These are phyloP conservation scores for Phytopythium litorale DNA, from an alignment of 352 stramenopile species.

Conservation along the genomic window DNA sequence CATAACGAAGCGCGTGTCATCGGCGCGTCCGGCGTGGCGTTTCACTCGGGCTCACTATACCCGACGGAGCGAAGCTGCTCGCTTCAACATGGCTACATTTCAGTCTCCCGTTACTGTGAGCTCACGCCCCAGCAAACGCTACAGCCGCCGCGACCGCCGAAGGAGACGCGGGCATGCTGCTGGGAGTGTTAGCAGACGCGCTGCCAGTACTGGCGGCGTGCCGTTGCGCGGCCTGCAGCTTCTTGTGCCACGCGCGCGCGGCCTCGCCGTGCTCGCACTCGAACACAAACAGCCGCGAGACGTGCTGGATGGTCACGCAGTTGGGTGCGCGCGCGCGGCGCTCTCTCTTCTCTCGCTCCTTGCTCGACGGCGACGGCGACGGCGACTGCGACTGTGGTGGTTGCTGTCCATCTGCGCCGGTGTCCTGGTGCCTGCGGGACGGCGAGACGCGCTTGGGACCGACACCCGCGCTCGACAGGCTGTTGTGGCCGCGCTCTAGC, in stretches of 20 bases:
- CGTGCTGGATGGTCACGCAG: conserved; percentile 39
- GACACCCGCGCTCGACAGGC: background rate
- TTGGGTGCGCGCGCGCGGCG: conserved; percentile 8
- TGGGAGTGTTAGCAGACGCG: background rate
- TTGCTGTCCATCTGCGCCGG: background rate
- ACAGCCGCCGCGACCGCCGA: background rate
- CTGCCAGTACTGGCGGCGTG: background rate
- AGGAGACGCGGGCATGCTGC: background rate
- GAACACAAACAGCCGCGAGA: conserved; percentile 45
- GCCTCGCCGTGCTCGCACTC: conserved; percentile 43
- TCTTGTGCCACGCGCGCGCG: conserved; percentile 61
- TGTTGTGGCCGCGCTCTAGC: conserved; percentile 18
- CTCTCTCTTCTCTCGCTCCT: background rate
- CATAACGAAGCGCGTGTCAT: too few species aligned
- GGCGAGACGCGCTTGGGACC: background rate
- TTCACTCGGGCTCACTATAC: background rate
- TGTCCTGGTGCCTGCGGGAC: background rate
- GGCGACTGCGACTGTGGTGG: background rate
- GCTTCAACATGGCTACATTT: background rate
- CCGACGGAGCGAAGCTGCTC: background rate
- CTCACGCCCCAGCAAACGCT: too few species aligned
- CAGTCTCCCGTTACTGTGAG: background rate
- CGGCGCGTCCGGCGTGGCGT: background rate
- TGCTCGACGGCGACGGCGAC: background rate
- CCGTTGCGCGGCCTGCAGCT: conserved; percentile 37